These are phyloP conservation scores for Castanea sativa DNA, from an alignment of 306 rosid genomes.

Conservation along the genomic window DNA sequence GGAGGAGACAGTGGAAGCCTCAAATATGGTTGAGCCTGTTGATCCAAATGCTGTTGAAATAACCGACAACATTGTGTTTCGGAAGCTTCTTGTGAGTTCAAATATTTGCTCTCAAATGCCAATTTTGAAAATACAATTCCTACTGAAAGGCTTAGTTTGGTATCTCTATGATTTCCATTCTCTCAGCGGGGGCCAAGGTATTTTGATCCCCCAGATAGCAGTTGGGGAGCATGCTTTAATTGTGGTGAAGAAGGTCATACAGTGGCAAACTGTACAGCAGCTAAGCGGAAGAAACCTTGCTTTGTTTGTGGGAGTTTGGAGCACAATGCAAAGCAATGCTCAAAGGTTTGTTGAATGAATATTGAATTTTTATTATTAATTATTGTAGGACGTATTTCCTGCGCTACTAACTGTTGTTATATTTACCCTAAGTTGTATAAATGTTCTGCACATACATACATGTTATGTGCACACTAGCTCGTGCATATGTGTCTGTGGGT, in stretches of 20 bases:
- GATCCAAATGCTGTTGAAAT: constrained; percentile 41
- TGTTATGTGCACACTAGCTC: not conserved
- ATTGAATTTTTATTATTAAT: not conserved
- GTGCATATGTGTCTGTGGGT: not conserved
- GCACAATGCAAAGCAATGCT: constrained; percentile 70
- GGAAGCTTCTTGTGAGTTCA: constrained; percentile 90
- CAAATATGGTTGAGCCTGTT: constrained; percentile 23
- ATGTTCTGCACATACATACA: not conserved
- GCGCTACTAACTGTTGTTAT: not conserved
- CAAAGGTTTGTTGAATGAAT: constrained; percentile 42
- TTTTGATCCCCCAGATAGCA: constrained; percentile 83
- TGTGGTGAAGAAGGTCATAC: constrained; percentile 94
- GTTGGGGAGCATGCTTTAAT: constrained; percentile 87
- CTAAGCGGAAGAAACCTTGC: constrained; percentile 73
- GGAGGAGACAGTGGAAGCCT: constrained; percentile 11
- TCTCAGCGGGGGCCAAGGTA: constrained; percentile 96
- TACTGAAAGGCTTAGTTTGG: constrained; percentile 43
- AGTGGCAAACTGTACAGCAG: constrained; percentile 67
- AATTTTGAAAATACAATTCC: constrained; percentile 31
- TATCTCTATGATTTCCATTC: constrained; percentile 40
- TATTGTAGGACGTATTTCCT: not conserved
- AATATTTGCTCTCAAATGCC: constrained; percentile 35
- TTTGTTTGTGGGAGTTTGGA: constrained; percentile 88
- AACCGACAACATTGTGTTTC: constrained; percentile 56
- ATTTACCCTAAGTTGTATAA: not conserved